phyloP scores from a whole-genome alignment of 2,329 filamentous ascomycete species.

The Myriosclerotinia curreyana region DNA sequence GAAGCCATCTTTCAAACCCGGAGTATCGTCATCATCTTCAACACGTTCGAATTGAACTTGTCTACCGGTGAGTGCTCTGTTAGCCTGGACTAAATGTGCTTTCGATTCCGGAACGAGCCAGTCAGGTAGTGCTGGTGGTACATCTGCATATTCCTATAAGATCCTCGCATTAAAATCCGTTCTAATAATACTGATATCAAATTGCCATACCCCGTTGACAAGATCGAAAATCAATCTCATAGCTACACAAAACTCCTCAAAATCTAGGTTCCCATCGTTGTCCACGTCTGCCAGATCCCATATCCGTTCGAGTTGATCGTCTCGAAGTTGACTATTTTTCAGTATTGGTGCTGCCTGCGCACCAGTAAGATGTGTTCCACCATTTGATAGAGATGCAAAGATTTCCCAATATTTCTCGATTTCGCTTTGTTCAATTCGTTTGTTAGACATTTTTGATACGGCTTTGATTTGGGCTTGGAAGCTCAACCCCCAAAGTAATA shows the following conservation, averaged over 20 bases:
- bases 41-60: conserved; percentile 82
- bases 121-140: conserved; percentile 82
- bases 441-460: conserved; percentile 40
- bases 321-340: conserved; percentile 68
- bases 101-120: conserved; percentile 98
- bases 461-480: conserved; percentile 10
- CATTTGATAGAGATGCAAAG: conserved; percentile 65
- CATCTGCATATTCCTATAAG: conserved; percentile 77
- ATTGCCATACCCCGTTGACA: conserved; percentile 74
- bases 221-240: conserved; percentile 98
- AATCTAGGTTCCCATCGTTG: conserved; percentile 94
- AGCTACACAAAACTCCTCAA: conserved; percentile 98
- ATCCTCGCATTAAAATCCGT: background rate
- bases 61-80: conserved; percentile 71
- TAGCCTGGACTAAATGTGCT: conserved; percentile 83
- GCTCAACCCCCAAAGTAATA: background rate
- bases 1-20: conserved; percentile 90
- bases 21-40: conserved; percentile 76
- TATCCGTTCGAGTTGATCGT: conserved; percentile 89
- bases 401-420: conserved; percentile 80
- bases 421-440: conserved; percentile 68
- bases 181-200: background rate
- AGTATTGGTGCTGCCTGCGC: conserved; percentile 67
- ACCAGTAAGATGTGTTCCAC: conserved; percentile 63
- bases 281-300: conserved; percentile 98